Percentiles rank a stretch among this genome's conserved stretches.
Evolutionary conservation across 371 early-diverging fungal genomes (phyloP).

Genomic region (Mortierella sp.): DNA sequence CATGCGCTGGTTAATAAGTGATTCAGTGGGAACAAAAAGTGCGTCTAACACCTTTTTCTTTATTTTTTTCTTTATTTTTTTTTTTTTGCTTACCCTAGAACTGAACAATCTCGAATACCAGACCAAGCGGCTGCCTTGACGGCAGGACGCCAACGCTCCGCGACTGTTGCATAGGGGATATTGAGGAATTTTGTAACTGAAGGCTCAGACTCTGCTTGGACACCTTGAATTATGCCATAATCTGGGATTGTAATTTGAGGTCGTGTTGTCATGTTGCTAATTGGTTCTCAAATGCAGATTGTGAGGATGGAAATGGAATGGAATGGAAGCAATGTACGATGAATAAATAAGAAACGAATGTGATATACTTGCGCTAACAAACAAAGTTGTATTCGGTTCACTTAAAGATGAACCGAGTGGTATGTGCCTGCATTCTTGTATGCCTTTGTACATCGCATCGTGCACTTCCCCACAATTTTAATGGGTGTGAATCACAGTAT

Average conservation of each 20-base stretch:
- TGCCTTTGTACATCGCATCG: too few relatives aligned
- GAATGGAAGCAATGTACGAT: background rate
- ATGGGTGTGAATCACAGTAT: too few relatives aligned
- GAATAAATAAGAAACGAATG: background rate
- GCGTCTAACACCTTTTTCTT: too few relatives aligned
- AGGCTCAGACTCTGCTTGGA: constrained; percentile 8
- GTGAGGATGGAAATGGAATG: background rate
- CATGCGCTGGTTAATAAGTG: background rate
- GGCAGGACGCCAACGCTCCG: constrained; percentile 35
- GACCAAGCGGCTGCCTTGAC: constrained; percentile 19
- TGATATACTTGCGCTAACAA: too few relatives aligned
- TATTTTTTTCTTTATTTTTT: background rate
- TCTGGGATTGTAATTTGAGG: constrained; percentile 19
- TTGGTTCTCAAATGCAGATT: background rate
- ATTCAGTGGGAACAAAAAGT: background rate
- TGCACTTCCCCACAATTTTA: too few relatives aligned
- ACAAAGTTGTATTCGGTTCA: background rate
- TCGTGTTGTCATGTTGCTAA: background rate
- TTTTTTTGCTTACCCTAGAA: constrained; percentile 6
- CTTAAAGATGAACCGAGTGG: constrained; percentile 2
- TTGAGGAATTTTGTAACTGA: constrained; percentile 29
- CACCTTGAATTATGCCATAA: constrained; percentile 17
- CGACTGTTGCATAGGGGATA: constrained; percentile 32
- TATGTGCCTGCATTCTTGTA: too few relatives aligned
- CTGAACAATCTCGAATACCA: constrained; percentile 31